Conservation (phyloP, 345 rosid species). For the Boechera retrofracta region DNA sequence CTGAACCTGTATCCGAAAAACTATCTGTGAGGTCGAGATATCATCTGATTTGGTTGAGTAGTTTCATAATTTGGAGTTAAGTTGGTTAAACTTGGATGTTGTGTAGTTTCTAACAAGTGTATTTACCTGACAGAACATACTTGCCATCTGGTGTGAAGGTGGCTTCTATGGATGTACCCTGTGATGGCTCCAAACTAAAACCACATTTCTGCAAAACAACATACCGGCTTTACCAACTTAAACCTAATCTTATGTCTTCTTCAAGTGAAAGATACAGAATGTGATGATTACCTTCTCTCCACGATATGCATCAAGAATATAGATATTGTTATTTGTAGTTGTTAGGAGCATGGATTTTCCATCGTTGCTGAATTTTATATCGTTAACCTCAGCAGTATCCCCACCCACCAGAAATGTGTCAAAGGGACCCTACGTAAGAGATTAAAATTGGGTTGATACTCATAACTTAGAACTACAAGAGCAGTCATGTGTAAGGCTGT, state of each 20-base stretch:
- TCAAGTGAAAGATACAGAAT: slow-evolving; percentile 13
- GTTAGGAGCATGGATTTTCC: slow-evolving; percentile 96
- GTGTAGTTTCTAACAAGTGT: slow-evolving; percentile 6
- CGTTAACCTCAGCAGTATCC: slow-evolving; percentile 93
- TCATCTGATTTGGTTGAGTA: background rate
- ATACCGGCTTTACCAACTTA: slow-evolving; percentile 13
- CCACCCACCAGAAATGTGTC: slow-evolving; percentile 98
- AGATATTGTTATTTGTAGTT: slow-evolving; percentile 82
- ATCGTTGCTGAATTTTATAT: slow-evolving; percentile 95
- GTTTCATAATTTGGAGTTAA: slow-evolving; percentile 2
- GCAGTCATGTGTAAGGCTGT: background rate
- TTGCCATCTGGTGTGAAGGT: slow-evolving; percentile 97
- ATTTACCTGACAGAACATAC: slow-evolving; percentile 86
- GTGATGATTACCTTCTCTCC: slow-evolving; percentile 82
- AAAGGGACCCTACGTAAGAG: slow-evolving; percentile 78
- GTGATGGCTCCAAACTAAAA: slow-evolving; percentile 89
- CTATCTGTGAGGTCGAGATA: slow-evolving; percentile 16
- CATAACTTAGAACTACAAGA: background rate
- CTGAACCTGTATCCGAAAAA: slow-evolving; percentile 65
- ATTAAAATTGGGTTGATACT: slow-evolving; percentile 10
- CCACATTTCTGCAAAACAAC: slow-evolving; percentile 74
- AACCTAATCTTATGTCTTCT: slow-evolving; percentile 3
- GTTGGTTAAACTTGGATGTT: slow-evolving; percentile 14
- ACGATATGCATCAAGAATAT: slow-evolving; percentile 91
- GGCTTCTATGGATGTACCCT: slow-evolving; percentile 78